Base-by-base conservation (phyloP, 2,329 filamentous ascomycete species). In the Colletotrichum sp. region DNA sequence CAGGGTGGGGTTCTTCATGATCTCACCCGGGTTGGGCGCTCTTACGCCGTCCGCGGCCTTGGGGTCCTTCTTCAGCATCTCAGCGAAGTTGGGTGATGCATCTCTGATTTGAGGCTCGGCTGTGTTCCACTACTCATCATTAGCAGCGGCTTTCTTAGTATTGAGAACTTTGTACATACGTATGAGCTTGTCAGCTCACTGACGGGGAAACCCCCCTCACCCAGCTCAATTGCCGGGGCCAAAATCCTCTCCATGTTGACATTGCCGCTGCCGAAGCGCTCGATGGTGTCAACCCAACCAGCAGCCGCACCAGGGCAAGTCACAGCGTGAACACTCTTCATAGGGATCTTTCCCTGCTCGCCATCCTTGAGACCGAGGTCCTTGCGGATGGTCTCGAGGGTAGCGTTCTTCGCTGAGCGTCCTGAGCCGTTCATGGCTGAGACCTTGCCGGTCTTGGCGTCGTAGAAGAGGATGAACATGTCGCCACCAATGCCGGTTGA, bases 401-500 rank as follows among this genome's bases (percentile, higher is more conserved):
- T 94, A 78, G 87, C 92, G 49, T 93, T 92, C 68, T 86, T 89
- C 6, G 95, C 93, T 5, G 95, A 92, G 32, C 97, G 93, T n/a
- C 97, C 97, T 2, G 96, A 98, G 25, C 96, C 97, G 84, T 99
- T 99, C 84, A 99, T 88, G 12, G 96, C 95, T 71, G 93, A 93
- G 11, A 99, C 93, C 78, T 94, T 94, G 82, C 94, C 94, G 0
- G 93, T 95, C 80, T 93, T 91, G 57, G 95, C 95, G 82, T 98
- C 92, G 87, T 96, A 99, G 89, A 92, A 98, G 44, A 99, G 91
- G 84, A 96, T 96, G 87, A 99, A 99, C 93, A 98, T 96, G 86
- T 99, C 97, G 78, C 97, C 97, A 73, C 97, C 97, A 76, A 99
- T 98, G 55, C 97, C 97, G 1, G 97, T 99, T 8, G 95, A 97